Evolutionary conservation across 345 rosid species (phyloP).

Genomic region (Syzygium aqueum): DNA sequence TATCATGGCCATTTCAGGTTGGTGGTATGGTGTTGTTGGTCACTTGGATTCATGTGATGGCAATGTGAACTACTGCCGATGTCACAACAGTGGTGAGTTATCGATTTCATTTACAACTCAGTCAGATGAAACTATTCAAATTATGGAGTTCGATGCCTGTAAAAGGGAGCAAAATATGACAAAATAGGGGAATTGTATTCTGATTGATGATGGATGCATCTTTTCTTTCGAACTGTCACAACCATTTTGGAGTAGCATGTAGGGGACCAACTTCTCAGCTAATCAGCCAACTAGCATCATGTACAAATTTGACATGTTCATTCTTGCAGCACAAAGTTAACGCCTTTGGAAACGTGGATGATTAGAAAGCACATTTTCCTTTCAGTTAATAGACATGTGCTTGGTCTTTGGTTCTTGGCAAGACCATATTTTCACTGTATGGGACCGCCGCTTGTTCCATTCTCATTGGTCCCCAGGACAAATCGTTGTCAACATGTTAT

Average conservation of each 20-base stretch:
- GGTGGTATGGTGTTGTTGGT: conserved; percentile 95
- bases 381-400: conserved; percentile 1
- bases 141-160: background rate
- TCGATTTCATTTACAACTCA: conserved; percentile 2
- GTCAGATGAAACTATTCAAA: background rate
- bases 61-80: conserved; percentile 48
- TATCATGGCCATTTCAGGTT: conserved; percentile 37
- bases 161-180: background rate
- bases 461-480: conserved; percentile 43
- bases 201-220: background rate
- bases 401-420: conserved; percentile 1
- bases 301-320: background rate
- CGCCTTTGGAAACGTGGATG: conserved; percentile 10
- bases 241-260: background rate
- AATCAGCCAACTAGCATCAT: background rate
- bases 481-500: conserved; percentile 44
- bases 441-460: conserved; percentile 22
- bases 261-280: background rate
- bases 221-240: background rate
- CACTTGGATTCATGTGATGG: conserved; percentile 86
- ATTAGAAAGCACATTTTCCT: conserved; percentile 11
- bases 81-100: conserved; percentile 52
- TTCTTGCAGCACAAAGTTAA: background rate
- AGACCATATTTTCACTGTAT: conserved; percentile 5
- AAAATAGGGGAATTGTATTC: background rate